These are phyloP conservation scores for Apiotrichum montevideense DNA, from an alignment of 1,284 basidiomycete genomes.

Conservation along the genomic window DNA sequence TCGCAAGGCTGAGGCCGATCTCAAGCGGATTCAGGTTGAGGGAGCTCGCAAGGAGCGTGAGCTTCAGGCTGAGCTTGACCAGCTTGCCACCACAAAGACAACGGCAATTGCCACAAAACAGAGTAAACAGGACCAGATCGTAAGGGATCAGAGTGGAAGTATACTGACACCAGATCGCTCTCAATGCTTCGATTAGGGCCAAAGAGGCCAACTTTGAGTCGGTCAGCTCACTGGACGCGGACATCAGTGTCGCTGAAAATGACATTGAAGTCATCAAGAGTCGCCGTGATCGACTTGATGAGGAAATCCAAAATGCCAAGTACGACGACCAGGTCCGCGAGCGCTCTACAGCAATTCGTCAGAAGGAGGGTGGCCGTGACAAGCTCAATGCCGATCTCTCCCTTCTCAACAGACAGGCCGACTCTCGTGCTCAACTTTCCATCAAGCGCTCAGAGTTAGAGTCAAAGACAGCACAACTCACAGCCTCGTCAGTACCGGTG, in stretches of 20 bases:
- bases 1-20: conserved; percentile 33
- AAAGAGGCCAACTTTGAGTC: conserved; percentile 57
- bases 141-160: conserved; percentile 38
- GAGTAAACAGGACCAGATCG: conserved; percentile 57
- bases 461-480: conserved; percentile 60
- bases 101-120: conserved; percentile 33
- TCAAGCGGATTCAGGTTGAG: conserved; percentile 34
- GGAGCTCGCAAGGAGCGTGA: conserved; percentile 36
- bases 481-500: conserved; percentile 56
- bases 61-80: conserved; percentile 37
- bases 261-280: conserved; percentile 65
- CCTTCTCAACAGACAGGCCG: conserved; percentile 70
- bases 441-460: conserved; percentile 66
- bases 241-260: conserved; percentile 55
- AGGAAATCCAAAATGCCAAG: conserved; percentile 57
- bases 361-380: conserved; percentile 67
- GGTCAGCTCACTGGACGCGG: conserved; percentile 55
- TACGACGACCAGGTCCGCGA: conserved; percentile 67
- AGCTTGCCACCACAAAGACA: conserved; percentile 27
- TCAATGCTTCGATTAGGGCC: conserved; percentile 39
- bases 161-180: conserved; percentile 18
- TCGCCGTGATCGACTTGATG: conserved; percentile 56
- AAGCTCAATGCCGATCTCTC: conserved; percentile 66
- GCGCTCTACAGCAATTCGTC: conserved; percentile 54
- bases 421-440: conserved; percentile 71